Evolutionary conservation across 495 filamentous ascomycete genomes (phyloP).

Genomic region (Beverwykella pulmonaria): DNA sequence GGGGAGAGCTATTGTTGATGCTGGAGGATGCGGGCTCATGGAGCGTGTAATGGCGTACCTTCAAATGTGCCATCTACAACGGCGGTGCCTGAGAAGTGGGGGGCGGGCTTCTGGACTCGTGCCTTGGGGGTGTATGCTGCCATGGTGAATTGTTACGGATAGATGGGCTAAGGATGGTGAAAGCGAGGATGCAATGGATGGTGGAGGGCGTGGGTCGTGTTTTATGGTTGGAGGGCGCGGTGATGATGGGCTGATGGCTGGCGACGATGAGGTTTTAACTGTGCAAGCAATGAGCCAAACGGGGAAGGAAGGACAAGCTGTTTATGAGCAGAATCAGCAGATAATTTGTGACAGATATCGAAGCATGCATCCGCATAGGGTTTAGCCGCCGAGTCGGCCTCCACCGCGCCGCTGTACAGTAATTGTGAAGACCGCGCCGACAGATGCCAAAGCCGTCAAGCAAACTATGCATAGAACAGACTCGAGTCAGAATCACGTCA

Average conservation of each 20-base stretch:
- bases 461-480: no score
- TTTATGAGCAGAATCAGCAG: constrained; percentile 14
- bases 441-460: background rate
- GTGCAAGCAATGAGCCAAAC: constrained; percentile 7
- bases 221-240: no score
- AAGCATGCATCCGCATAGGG: constrained; percentile 11
- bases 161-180: background rate
- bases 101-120: constrained; percentile 58
- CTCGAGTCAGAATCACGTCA: no score
- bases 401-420: background rate
- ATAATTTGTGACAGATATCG: constrained; percentile 31
- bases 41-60: constrained; percentile 28
- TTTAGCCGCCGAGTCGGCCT: constrained; percentile 11
- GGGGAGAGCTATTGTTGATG: background rate
- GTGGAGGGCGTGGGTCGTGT: background rate
- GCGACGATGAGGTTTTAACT: background rate
- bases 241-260: background rate
- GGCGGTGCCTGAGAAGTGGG: constrained; percentile 46
- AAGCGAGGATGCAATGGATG: background rate
- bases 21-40: background rate
- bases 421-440: background rate
- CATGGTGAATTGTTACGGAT: constrained; percentile 16
- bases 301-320: background rate
- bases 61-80: constrained; percentile 42
- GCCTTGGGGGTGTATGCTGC: constrained; percentile 42